Percentiles rank a stretch among this genome's conserved stretches.
Conservation (phyloP, 2,329 filamentous ascomycete genomes). For the Fonsecaea pedrosoi region DNA sequence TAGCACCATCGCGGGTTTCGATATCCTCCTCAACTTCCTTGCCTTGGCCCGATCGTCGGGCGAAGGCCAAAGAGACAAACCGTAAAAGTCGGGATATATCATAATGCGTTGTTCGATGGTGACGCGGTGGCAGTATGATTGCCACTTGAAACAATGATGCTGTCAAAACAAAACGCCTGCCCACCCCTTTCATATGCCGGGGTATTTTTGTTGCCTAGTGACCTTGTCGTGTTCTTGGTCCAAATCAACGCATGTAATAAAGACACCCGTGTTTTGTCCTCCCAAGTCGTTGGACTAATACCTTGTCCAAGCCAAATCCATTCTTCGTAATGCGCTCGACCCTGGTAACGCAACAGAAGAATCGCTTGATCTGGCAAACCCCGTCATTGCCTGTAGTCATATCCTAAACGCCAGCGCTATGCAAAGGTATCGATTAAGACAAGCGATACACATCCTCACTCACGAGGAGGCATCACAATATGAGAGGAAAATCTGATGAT, state of each 20-base stretch:
- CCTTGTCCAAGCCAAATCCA: not conserved
- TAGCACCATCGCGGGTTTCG: not conserved
- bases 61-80: constrained; percentile 10
- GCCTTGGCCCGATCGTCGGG: not conserved
- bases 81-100: constrained; percentile 15
- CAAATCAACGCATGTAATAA: not conserved
- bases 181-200: constrained; percentile 1
- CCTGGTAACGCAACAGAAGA: not conserved
- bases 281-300: not conserved
- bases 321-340: not conserved
- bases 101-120: constrained; percentile 12
- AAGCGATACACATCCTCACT: not conserved
- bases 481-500: not conserved
- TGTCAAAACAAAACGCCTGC: constrained; percentile 9
- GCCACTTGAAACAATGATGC: not conserved
- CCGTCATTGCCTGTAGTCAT: constrained; percentile 11
- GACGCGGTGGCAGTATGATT: not conserved
- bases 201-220: constrained; percentile 2
- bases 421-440: constrained; percentile 16
- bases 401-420: constrained; percentile 26
- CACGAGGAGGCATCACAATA: not conserved
- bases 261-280: not conserved
- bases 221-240: not conserved
- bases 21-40: not conserved
- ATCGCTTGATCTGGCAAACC: not conserved